A percentile compares a stretch with the other conserved stretches of the same genome.
These are phyloP conservation scores for Mucor ambiguus DNA, from an alignment of 371 early-diverging fungal genomes.

Conservation along the genomic window DNA sequence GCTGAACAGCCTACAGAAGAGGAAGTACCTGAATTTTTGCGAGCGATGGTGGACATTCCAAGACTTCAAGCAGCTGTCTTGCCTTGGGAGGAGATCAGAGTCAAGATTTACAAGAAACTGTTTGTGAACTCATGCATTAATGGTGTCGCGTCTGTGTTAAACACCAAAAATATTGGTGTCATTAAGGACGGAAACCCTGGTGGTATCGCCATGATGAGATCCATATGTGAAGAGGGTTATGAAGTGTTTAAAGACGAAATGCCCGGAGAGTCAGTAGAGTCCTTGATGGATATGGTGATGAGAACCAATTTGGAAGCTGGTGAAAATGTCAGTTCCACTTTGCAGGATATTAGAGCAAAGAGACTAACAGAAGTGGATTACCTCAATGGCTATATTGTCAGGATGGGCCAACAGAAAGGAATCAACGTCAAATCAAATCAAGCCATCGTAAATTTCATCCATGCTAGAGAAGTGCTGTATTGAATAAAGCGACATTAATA, in stretches of 20 bases:
- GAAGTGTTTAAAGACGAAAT: slow-evolving; percentile 32
- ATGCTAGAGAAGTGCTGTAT: slow-evolving; percentile 32
- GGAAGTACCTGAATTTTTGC: slow-evolving; percentile 13
- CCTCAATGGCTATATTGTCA: slow-evolving; percentile 60
- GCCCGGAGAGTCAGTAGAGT: slow-evolving; percentile 26
- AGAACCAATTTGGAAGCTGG: slow-evolving; percentile 33
- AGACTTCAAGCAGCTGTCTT: slow-evolving; percentile 28
- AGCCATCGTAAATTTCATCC: slow-evolving; percentile 30
- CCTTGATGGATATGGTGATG: slow-evolving; percentile 28
- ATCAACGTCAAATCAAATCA: slow-evolving; percentile 23
- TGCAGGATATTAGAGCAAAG: slow-evolving; percentile 48
- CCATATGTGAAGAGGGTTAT: slow-evolving; percentile 35
- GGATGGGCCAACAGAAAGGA: slow-evolving; percentile 22
- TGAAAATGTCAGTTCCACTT: slow-evolving; percentile 58
- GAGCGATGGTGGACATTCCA: slow-evolving; percentile 27
- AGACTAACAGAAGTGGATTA: slow-evolving; percentile 61
- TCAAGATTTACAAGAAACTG: slow-evolving; percentile 56
- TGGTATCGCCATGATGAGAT: slow-evolving; percentile 21
- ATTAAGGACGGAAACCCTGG: slow-evolving; percentile 16
- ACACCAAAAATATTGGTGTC: slow-evolving; percentile 47
- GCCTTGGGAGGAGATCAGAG: slow-evolving; percentile 44
- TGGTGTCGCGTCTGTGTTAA: slow-evolving; percentile 52
- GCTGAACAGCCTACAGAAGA: slow-evolving; percentile 4
- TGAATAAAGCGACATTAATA: not conserved
- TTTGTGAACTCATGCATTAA: slow-evolving; percentile 63